Evolutionary conservation across 2,329 filamentous ascomycete species (phyloP).

Genomic region (Neocatenulostroma microsporum): DNA sequence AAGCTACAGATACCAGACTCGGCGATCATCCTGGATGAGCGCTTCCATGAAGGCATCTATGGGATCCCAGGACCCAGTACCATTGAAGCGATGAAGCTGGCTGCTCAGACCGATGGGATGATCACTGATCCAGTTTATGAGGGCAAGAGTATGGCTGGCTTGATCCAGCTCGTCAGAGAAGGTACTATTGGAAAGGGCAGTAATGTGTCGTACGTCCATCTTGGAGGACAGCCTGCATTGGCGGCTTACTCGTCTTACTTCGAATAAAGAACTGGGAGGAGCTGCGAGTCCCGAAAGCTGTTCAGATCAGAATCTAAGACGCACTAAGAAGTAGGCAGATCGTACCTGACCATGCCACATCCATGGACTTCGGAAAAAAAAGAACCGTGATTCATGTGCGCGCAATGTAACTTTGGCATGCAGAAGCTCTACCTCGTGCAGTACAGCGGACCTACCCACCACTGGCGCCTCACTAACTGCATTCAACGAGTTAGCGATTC

Average conservation of each 20-base stretch:
- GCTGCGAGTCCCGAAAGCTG: too few relatives aligned
- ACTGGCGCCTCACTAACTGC: too few relatives aligned
- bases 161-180: conserved; percentile 60
- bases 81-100: conserved; percentile 60
- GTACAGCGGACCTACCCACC: too few relatives aligned
- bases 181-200: conserved; percentile 53
- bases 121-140: conserved; percentile 71
- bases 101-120: conserved; percentile 60
- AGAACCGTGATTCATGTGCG: too few relatives aligned
- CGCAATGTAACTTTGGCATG: too few relatives aligned
- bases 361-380: too few relatives aligned
- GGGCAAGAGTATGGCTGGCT: conserved; percentile 64
- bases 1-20: conserved; percentile 52
- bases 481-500: too few relatives aligned
- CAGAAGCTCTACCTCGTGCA: too few relatives aligned
- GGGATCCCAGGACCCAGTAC: conserved; percentile 60
- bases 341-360: too few relatives aligned
- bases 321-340: too few relatives aligned
- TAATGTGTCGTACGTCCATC: conserved; percentile 63
- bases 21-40: conserved; percentile 56
- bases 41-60: conserved; percentile 61
- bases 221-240: conserved; percentile 62
- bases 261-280: too few relatives aligned
- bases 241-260: conserved; percentile 50
- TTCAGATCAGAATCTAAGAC: too few relatives aligned